These are phyloP conservation scores for Vigna mungo DNA, from an alignment of 306 rosid species.

Conservation along the genomic window DNA sequence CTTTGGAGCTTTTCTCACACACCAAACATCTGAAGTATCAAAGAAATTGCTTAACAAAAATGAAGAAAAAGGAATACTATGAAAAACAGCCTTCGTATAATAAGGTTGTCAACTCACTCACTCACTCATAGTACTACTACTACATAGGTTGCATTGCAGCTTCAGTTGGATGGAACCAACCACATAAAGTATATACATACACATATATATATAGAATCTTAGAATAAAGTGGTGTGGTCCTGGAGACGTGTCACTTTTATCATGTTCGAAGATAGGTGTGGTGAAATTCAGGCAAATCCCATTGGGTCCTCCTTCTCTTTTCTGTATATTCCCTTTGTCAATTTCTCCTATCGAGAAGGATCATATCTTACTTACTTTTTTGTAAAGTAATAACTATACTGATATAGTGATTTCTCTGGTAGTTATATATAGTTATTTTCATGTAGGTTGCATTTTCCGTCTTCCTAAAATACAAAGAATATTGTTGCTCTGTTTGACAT, in stretches of 20 bases:
- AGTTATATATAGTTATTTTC: background rate
- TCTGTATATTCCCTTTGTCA: slow-evolving; percentile 43
- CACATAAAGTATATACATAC: background rate
- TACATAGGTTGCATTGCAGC: too few species aligned
- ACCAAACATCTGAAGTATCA: slow-evolving; percentile 4
- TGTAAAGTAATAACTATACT: too few species aligned
- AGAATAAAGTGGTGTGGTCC: slow-evolving; percentile 47
- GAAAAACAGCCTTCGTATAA: background rate
- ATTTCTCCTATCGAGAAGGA: background rate
- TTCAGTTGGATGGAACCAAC: background rate
- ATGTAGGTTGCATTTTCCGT: too few species aligned
- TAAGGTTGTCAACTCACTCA: background rate
- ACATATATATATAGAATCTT: background rate
- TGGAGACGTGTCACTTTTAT: slow-evolving; percentile 40
- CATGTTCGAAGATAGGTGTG: slow-evolving; percentile 44
- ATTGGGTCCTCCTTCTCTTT: slow-evolving; percentile 50
- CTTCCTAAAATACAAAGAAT: background rate
- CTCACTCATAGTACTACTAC: too few species aligned
- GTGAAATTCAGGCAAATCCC: slow-evolving; percentile 76
- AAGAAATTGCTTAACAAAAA: slow-evolving; percentile 16
- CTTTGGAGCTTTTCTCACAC: background rate
- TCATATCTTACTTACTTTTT: background rate
- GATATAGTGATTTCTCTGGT: background rate
- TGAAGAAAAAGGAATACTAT: background rate
- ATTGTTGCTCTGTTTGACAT: background rate